These are phyloP conservation scores for Pleurotus platypus DNA, from an alignment of 768 basidiomycete species.

Conservation along the genomic window DNA sequence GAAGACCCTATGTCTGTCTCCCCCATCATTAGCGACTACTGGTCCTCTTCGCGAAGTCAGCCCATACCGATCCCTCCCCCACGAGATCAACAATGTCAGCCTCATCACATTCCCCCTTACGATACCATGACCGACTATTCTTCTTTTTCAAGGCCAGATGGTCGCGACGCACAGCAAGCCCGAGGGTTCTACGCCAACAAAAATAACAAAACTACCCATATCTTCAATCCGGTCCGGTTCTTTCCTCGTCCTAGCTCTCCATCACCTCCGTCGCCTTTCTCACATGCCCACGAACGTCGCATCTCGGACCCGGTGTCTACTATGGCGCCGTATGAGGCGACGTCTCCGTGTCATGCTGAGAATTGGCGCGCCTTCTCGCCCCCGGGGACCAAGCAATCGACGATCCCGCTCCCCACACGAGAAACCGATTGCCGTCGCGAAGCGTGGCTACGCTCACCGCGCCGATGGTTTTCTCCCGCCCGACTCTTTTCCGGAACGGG, in stretches of 20 bases:
- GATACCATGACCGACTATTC: slow-evolving; percentile 36
- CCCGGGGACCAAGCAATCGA: slow-evolving; percentile 22
- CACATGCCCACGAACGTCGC: slow-evolving; percentile 26
- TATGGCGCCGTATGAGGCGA: slow-evolving; percentile 16
- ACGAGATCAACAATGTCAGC: slow-evolving; percentile 23
- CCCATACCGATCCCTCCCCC: slow-evolving; percentile 27
- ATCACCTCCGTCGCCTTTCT: slow-evolving; percentile 38
- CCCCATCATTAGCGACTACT: slow-evolving; percentile 23
- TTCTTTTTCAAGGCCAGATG: slow-evolving; percentile 33
- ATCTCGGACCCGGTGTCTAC: slow-evolving; percentile 27
- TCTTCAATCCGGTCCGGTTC: slow-evolving; percentile 41
- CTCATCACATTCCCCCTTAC: slow-evolving; percentile 41
- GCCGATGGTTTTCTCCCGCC: slow-evolving; percentile 53
- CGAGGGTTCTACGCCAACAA: slow-evolving; percentile 10
- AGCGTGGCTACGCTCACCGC: slow-evolving; percentile 32
- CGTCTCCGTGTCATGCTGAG: slow-evolving; percentile 5
- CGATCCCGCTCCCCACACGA: slow-evolving; percentile 21
- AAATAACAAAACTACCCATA: slow-evolving; percentile 29
- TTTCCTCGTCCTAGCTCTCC: slow-evolving; percentile 50
- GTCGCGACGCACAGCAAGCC: slow-evolving; percentile 18
- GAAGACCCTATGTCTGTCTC: slow-evolving; percentile 31
- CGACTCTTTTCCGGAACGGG: slow-evolving; percentile 44
- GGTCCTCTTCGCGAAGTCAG: slow-evolving; percentile 29
- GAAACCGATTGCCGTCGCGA: slow-evolving; percentile 27
- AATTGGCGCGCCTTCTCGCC: slow-evolving; percentile 14